A percentile compares a stretch with the other conserved stretches of the same genome.
phyloP scores from a whole-genome alignment of 768 basidiomycete species.

The Ramaria rubella region DNA sequence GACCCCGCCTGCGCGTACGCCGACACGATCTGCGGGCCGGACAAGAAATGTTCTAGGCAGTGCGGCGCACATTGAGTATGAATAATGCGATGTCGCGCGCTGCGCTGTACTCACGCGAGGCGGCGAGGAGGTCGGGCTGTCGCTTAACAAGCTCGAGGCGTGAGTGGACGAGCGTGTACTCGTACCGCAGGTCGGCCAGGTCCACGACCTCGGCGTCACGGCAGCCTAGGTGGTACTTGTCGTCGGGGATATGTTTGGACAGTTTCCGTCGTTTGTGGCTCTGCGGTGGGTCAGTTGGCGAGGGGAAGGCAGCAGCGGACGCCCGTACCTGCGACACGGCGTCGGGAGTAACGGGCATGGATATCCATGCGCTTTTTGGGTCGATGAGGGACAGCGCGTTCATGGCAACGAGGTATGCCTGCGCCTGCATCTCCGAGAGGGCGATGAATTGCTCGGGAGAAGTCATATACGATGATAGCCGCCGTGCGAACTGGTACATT shows the following conservation, averaged over 20 bases:
- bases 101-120: constrained; percentile 49
- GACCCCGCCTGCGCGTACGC: constrained; percentile 70
- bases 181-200: constrained; percentile 71
- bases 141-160: constrained; percentile 67
- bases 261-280: constrained; percentile 66
- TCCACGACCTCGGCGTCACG: constrained; percentile 74
- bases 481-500: constrained; percentile 89
- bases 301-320: constrained; percentile 5
- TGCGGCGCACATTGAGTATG: no score
- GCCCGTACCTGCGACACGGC: constrained; percentile 39
- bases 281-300: constrained; percentile 28
- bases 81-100: constrained; percentile 13
- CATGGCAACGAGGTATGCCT: constrained; percentile 81
- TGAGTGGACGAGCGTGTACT: constrained; percentile 68
- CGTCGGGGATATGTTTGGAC: constrained; percentile 71
- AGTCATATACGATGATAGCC: constrained; percentile 47
- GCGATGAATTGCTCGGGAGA: constrained; percentile 35
- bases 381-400: constrained; percentile 84
- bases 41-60: constrained; percentile 1
- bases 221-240: constrained; percentile 54
- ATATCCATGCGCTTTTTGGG: constrained; percentile 75
- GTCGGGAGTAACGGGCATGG: constrained; percentile 49
- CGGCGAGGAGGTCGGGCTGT: constrained; percentile 42
- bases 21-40: constrained; percentile 45
- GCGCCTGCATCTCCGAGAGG: constrained; percentile 61